Conservation (phyloP, 495 filamentous ascomycete species). For the Mytilinidion resinicola region DNA sequence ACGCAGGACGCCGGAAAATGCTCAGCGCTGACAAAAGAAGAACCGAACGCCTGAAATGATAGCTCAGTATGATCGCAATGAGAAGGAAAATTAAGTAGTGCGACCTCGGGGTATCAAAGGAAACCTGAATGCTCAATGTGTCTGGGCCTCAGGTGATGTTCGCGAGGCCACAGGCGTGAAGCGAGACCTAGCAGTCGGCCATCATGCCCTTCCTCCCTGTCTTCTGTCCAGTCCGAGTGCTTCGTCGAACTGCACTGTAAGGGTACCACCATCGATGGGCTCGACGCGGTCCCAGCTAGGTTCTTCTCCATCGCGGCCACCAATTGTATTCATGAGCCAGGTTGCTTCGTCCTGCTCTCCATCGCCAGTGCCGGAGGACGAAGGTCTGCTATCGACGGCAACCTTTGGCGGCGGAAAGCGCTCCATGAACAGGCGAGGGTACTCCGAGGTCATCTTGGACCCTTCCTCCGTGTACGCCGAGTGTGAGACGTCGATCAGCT, state of each 20-base stretch:
- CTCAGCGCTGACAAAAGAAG: not conserved
- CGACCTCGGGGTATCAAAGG: not conserved
- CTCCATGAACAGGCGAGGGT: constrained; percentile 28
- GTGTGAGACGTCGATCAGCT: constrained; percentile 30
- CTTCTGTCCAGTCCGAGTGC: constrained; percentile 4
- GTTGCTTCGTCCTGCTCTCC: constrained; percentile 22
- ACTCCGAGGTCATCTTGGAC: constrained; percentile 24
- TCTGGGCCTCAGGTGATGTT: not conserved
- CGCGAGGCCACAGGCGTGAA: not conserved
- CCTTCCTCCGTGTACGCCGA: constrained; percentile 19
- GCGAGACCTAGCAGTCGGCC: not conserved
- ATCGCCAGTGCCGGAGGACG: constrained; percentile 11
- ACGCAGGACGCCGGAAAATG: not conserved
- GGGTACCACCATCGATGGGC: constrained; percentile 20
- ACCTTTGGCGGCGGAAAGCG: constrained; percentile 18
- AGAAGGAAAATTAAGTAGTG: not conserved
- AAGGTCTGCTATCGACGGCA: constrained; percentile 9
- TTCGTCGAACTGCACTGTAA: constrained; percentile 26
- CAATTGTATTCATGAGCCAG: constrained; percentile 21
- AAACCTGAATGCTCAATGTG: not conserved
- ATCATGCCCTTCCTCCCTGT: constrained; percentile 6
- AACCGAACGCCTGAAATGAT: not conserved
- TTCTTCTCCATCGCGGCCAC: constrained; percentile 13
- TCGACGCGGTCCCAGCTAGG: constrained; percentile 23
- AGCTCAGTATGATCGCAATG: not conserved